Base-by-base conservation (phyloP, 225 moss, liverwort and hornwort species). In the Rhytidiadelphus loreus region DNA sequence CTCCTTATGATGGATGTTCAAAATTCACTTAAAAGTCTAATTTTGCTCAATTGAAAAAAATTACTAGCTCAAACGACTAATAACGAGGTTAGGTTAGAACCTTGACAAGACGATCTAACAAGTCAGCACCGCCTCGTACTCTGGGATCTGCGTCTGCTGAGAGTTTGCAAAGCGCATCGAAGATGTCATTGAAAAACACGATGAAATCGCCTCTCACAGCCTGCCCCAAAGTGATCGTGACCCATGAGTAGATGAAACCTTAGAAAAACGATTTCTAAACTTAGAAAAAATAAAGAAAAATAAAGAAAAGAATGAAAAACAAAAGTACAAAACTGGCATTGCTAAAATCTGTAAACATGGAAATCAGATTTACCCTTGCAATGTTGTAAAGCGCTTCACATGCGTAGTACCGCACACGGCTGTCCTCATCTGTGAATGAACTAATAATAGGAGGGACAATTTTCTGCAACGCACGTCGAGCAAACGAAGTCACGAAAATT, bases 331-430 rank as follows among this genome's bases (percentile, higher is more conserved):
- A 85, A 41, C 2, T 35, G 29, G 63, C 33, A 55, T 61, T 69
- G n/a, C 60, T 82, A 62, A 39, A 43, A 48, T 41, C 72, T 56
- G 32, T 81, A 50, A 59, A 83, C 55, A 11, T 33, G 44, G 22
- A 77, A 82, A 28, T 83, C 60, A 29, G 71, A 41, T 48, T 86
- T 85, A 93, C 94, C 94, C 92, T 86, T 33, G 93, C 93, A 60
- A 94, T 94, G 61, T 94, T 93, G 87, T 92, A 94, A 63, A 94
- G 93, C 29, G 93, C 94, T 87, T 94, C 94, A 82, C 93, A 93
- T 12, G 94, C 94, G 84, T 94, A 94, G 48, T 94, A 95, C 46
- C 95, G 90, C 64, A 95, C 95, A 85, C 93, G 93, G 57, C 92
- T 91, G 86, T 95, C 95, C 84, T 91, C 78, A 64, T 95, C 95